Conservation (phyloP, 176 grass and related monocot genomes). For the Dactylis glomerata region DNA sequence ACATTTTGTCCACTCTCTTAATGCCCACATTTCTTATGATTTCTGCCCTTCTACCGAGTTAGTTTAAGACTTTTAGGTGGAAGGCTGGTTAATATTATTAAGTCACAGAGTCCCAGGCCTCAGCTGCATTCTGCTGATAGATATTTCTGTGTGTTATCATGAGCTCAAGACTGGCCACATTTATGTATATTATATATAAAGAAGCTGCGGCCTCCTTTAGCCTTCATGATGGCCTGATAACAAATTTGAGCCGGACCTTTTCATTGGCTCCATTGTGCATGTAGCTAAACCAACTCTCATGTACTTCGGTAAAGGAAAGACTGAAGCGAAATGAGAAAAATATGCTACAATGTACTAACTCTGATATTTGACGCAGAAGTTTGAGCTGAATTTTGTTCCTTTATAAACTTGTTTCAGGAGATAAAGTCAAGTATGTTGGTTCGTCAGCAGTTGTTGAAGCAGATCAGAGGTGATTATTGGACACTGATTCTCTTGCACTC, state of each 20-base stretch:
- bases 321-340: constrained; percentile 26
- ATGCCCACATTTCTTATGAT: neutral
- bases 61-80: neutral
- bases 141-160: constrained; percentile 4
- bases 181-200: neutral
- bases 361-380: neutral
- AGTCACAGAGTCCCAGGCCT: neutral
- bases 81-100: neutral
- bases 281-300: neutral
- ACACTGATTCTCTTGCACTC: constrained; percentile 21
- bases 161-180: neutral
- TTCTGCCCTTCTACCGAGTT: neutral
- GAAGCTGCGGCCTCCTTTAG: neutral
- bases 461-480: constrained; percentile 61
- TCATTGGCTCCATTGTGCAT: neutral
- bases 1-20: neutral
- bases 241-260: constrained; percentile 3
- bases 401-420: constrained; percentile 54
- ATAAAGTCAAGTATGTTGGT: constrained; percentile 80
- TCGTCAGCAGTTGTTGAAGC: constrained; percentile 37
- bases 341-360: neutral
- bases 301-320: neutral
- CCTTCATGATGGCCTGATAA: neutral
- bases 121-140: neutral
- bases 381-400: constrained; percentile 16